Conservation (phyloP, 2,329 filamentous ascomycete species). For the Neophaeococcomyces mojaviensis region DNA sequence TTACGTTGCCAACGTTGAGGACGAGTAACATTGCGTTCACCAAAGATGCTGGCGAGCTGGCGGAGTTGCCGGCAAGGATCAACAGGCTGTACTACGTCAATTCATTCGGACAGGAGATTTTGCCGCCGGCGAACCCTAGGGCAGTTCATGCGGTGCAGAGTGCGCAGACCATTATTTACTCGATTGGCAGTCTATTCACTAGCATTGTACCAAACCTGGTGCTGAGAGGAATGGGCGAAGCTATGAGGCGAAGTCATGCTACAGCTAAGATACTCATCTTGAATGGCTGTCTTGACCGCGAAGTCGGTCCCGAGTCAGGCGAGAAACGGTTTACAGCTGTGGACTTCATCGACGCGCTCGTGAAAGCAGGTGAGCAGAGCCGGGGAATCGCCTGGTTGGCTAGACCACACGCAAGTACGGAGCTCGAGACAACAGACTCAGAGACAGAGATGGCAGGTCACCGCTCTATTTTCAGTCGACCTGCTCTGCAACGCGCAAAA, state of each 20-base stretch:
- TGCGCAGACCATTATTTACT: slow-evolving; percentile 71
- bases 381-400: slow-evolving; percentile 39
- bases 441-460: background rate
- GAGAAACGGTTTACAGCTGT: slow-evolving; percentile 52
- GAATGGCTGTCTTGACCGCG: slow-evolving; percentile 76
- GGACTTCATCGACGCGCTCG: slow-evolving; percentile 77
- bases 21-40: slow-evolving; percentile 75
- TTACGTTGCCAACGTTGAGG: slow-evolving; percentile 70
- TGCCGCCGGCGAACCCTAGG: slow-evolving; percentile 72
- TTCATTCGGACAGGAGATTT: slow-evolving; percentile 94
- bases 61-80: slow-evolving; percentile 72
- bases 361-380: slow-evolving; percentile 64
- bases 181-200: slow-evolving; percentile 89
- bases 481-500: background rate
- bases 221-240: slow-evolving; percentile 64
- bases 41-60: slow-evolving; percentile 67
- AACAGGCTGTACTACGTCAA: slow-evolving; percentile 93
- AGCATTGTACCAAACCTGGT: slow-evolving; percentile 78
- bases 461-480: background rate
- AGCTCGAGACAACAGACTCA: background rate
- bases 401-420: background rate
- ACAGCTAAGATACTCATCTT: slow-evolving; percentile 69
- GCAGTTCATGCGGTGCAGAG: slow-evolving; percentile 61
- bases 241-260: slow-evolving; percentile 45
- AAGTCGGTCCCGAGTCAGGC: slow-evolving; percentile 62